A percentile compares a stretch with the other conserved stretches of the same genome.
These are phyloP conservation scores for Candida morakotiae DNA, from an alignment of 805 yeast genomes.

Conservation along the genomic window DNA sequence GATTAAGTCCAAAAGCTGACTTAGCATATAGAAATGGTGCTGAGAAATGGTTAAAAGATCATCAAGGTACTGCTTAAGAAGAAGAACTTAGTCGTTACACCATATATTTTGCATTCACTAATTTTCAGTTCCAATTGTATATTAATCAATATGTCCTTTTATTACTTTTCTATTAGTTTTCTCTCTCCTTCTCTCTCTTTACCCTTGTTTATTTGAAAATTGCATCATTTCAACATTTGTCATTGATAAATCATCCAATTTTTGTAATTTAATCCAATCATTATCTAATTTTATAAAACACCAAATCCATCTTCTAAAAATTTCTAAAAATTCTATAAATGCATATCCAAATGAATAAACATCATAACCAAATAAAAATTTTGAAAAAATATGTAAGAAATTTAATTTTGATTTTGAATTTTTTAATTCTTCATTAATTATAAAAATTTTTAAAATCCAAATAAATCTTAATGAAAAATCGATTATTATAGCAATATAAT, in stretches of 20 bases:
- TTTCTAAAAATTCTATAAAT: slow-evolving; percentile 66
- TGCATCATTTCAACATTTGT: slow-evolving; percentile 6
- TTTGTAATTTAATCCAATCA: slow-evolving; percentile 46
- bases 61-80: slow-evolving; percentile 5
- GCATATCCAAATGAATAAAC: slow-evolving; percentile 55
- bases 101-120: no score
- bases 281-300: slow-evolving; percentile 77
- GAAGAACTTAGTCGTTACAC: no score
- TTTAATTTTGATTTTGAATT: slow-evolving; percentile 13
- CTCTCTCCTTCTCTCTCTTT: background rate
- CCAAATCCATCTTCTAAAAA: slow-evolving; percentile 88
- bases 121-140: background rate
- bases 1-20: slow-evolving; percentile 44
- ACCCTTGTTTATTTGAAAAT: slow-evolving; percentile 3
- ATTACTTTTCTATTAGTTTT: no score
- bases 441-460: slow-evolving; percentile 63
- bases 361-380: slow-evolving; percentile 36
- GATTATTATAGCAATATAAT: slow-evolving; percentile 51
- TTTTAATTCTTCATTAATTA: slow-evolving; percentile 20
- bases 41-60: slow-evolving; percentile 38
- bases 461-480: slow-evolving; percentile 71
- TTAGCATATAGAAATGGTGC: slow-evolving; percentile 46
- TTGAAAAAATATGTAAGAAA: slow-evolving; percentile 16
- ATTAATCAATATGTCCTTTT: no score
- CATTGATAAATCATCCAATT: no score